These are phyloP conservation scores for Ogataea dorogensis DNA, from an alignment of 805 yeast genomes.

Conservation along the genomic window DNA sequence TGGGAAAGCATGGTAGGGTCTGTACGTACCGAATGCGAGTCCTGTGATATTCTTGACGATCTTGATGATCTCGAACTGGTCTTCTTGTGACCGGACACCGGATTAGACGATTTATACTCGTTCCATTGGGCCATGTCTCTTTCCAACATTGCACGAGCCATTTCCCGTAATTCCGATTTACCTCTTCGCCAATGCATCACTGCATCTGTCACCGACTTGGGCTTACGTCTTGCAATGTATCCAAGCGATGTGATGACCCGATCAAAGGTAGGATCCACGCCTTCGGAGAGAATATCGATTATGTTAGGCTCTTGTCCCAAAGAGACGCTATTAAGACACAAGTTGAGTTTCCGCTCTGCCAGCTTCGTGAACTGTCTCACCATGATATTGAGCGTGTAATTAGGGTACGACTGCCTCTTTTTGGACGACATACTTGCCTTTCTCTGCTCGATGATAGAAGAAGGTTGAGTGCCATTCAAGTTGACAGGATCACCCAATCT, in stretches of 20 bases:
- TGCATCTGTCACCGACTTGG: conserved; percentile 94
- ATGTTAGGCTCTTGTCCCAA: conserved; percentile 74
- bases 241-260: conserved; percentile 84
- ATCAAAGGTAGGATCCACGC: conserved; percentile 84
- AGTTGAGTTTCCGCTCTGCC: conserved; percentile 81
- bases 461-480: conserved; percentile 14
- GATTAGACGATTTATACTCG: conserved; percentile 16
- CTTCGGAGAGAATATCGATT: conserved; percentile 75
- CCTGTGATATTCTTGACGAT: conserved; percentile 13
- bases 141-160: conserved; percentile 55
- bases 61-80: conserved; percentile 25
- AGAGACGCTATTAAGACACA: conserved; percentile 64
- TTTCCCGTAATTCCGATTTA: conserved; percentile 79
- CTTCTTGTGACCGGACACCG: conserved; percentile 23
- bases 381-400: conserved; percentile 88
- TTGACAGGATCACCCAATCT: conserved; percentile 24
- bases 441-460: conserved; percentile 35
- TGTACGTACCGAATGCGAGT: conserved; percentile 11
- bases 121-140: conserved; percentile 32
- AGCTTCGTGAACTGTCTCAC: conserved; percentile 94
- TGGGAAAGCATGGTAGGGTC: conserved; percentile 16
- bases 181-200: conserved; percentile 98
- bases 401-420: conserved; percentile 62
- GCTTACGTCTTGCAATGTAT: conserved; percentile 82
- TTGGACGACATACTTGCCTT: conserved; percentile 44